These are phyloP conservation scores for Leishmania gerbilli DNA, from an alignment of 208 protist genomes.

Conservation along the genomic window DNA sequence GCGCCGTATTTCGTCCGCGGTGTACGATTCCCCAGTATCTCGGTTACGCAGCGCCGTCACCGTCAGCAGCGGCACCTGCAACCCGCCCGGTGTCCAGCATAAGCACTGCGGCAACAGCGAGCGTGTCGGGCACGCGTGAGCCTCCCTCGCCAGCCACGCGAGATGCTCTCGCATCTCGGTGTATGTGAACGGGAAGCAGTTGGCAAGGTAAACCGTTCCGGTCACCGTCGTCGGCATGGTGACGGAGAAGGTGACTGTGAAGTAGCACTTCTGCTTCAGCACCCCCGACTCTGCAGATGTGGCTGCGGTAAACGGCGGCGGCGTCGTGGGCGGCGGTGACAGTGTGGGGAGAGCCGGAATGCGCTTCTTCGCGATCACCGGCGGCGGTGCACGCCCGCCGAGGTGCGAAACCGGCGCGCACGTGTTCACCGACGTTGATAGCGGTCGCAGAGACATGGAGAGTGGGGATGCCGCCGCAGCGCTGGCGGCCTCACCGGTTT, in stretches of 20 bases:
- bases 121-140: not conserved
- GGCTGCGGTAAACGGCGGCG: not conserved
- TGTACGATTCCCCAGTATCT: constrained; percentile 26
- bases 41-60: constrained; percentile 63
- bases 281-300: constrained; percentile 5
- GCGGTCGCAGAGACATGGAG: not conserved
- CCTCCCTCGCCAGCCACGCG: constrained; percentile 33
- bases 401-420: constrained; percentile 8
- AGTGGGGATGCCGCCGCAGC: not conserved
- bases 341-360: not conserved
- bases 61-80: constrained; percentile 92
- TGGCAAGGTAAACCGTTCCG: constrained; percentile 92
- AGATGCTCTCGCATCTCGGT: constrained; percentile 78
- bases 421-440: not conserved
- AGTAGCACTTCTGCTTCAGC: constrained; percentile 63
- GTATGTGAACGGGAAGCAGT: constrained; percentile 98
- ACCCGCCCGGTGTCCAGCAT: constrained; percentile 84
- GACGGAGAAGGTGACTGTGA: constrained; percentile 93
- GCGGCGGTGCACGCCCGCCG: constrained; percentile 13
- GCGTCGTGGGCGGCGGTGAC: not conserved
- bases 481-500: constrained; percentile 13
- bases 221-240: constrained; percentile 63
- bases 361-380: constrained; percentile 23
- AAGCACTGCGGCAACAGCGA: constrained; percentile 54
- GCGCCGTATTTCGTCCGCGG: constrained; percentile 44